Evolutionary conservation across 2,329 filamentous ascomycete genomes (phyloP), one percentile per base, ranked within the genome.

Genomic region (Fusarium begoniae): DNA sequence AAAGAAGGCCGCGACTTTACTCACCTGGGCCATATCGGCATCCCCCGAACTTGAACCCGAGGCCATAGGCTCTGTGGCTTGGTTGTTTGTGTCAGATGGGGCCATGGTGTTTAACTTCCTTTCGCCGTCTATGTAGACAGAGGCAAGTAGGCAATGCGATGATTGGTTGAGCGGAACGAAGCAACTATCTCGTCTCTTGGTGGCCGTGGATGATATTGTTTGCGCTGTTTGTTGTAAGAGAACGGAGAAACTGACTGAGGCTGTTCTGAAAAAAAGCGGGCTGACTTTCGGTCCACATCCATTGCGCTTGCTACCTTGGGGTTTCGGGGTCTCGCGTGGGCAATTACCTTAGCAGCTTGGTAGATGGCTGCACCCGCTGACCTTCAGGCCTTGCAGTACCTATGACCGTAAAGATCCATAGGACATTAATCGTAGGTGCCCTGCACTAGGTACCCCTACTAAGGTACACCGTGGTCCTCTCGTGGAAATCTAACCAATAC

Each of bases 21-120:
- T 72, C 44, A 78, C 76, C 65, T 78, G 76, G 44, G 76, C 76
- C 38, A 78, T 69, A 72, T 78, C 76, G 64, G 74, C 70, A 58
- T 76, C 76, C 72, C 72, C 75, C 60, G 66, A 69, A 47, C 60
- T 63, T 38, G 63, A 65, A 37, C 64, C 67, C 41, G 65, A 43
- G 44, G 63, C 65, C 63, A 40, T 24, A 47, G 63, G 63, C 63
- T 74, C 56, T 45, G 66, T 59, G 58, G 71, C 53, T 65, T 60
- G 71, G 58, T 64, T 59, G 51, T 70, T 64, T 44, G 66, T 57
- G 26, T 72, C 61, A 32, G 58, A 56, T 63, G 66, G 75, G 53
- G 63, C 69, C 71, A 72, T 69, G n/a, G 55, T 64, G 47, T 38
- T 50, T 38, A 37, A 38, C 38, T 30, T 58, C 40, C 47, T 45